Percentiles rank a stretch among this genome's conserved stretches.
Evolutionary conservation across 2,329 filamentous ascomycete species (phyloP).

Genomic region (Penicillium sp.): DNA sequence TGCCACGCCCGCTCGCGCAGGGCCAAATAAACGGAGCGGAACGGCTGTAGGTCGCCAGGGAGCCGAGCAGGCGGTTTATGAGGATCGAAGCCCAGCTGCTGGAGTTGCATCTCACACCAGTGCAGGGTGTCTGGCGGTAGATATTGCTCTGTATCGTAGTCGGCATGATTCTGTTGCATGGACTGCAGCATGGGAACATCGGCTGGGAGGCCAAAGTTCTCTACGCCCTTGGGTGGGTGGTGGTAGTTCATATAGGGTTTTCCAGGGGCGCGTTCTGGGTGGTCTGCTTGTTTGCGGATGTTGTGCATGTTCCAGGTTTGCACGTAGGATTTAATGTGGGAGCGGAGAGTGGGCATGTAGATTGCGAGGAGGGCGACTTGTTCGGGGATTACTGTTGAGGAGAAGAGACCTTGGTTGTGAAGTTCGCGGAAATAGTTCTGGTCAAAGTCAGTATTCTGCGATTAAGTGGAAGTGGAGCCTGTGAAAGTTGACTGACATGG

Average conservation of each 20-base stretch:
- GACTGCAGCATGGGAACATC: background rate
- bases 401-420: conserved; percentile 4
- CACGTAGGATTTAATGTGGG: conserved; percentile 6
- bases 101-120: conserved; percentile 5
- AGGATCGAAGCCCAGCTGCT: conserved; percentile 9
- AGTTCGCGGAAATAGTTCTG: conserved; percentile 11
- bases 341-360: conserved; percentile 8
- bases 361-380: conserved; percentile 8
- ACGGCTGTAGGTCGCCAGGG: conserved; percentile 5
- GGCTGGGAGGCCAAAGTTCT: conserved; percentile 6
- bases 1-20: conserved; percentile 5
- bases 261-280: conserved; percentile 2
- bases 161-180: background rate
- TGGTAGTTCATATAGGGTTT: conserved; percentile 11
- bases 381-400: conserved; percentile 3
- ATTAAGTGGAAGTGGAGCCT: too few species aligned
- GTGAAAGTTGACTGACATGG: conserved; percentile 2
- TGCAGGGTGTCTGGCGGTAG: conserved; percentile 4
- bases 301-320: conserved; percentile 10
- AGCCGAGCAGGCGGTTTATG: background rate
- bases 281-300: conserved; percentile 8
- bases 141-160: conserved; percentile 8
- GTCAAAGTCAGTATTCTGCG: background rate
- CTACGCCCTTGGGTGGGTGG: conserved; percentile 8
- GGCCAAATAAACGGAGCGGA: conserved; percentile 5